Evolutionary conservation across 139 green algal species (phyloP), one percentile per base, ranked within the genome.

Genomic region (Chlorella sp.): DNA sequence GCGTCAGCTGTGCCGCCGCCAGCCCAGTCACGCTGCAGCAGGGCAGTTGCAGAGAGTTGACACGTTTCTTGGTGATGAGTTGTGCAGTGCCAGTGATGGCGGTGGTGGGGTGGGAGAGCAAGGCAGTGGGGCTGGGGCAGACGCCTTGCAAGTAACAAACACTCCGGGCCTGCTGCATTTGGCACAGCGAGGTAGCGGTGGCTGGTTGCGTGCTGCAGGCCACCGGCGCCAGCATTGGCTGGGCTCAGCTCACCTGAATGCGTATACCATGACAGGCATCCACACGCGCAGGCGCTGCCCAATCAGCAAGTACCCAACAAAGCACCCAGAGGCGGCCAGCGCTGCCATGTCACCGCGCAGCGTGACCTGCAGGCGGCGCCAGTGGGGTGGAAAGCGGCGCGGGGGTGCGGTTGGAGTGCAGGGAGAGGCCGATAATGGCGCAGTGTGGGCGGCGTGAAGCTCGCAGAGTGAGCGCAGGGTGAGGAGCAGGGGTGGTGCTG

Each of bases 181-280:
- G 66, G 24, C 66, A 73, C 66, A 30, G 5, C 66, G 16, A 7
- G 30, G 37, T 22, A 26, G 75, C 75, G 30, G 3, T 22, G 34
- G 28, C 75, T 40, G 18, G 16, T 3, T 26, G 16, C 37, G 2
- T 4, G 30, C 32, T 34, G 16, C 75, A 81, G 18, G 18, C 32
- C 75, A 81, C 75, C 30, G 30, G 3, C 2, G 75, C 28, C 75
- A 4, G 15, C 73, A 80, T 2, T 12, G 28, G 73, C 15, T 80
- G 32, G 11, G 24, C 73, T 18, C 12, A 37, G 14, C 83, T 39
- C 64, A 87, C 83, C 53, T 80, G 57, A 90, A 88, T 0, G 95
- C 95, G 80, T 98, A 98, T 28, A 97, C 83, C 85, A 97, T 97
- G 40, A 97, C 89, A 0, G 96, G 96, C 92, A 98, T 96, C 94